Percentiles rank a stretch among this genome's conserved stretches.
Conservation (phyloP, 352 stramenopile species). For the Phytopythium montanum region DNA sequence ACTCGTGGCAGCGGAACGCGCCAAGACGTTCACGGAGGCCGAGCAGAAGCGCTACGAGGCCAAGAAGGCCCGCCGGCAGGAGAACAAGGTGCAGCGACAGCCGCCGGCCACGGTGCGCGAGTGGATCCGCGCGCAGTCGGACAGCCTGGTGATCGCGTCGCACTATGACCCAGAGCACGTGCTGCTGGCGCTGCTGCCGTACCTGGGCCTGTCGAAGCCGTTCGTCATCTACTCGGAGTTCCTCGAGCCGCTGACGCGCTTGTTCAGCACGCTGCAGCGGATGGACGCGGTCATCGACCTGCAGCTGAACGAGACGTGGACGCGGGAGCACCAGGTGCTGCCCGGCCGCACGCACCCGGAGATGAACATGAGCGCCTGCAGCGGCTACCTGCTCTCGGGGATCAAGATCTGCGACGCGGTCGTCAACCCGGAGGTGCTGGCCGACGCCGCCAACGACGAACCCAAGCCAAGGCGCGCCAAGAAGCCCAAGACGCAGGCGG, state of each 20-base stretch:
- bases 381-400: constrained; percentile 93
- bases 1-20: constrained; percentile 63
- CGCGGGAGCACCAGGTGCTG: constrained; percentile 93
- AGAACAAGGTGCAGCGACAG: constrained; percentile 79
- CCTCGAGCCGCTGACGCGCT: constrained; percentile 89
- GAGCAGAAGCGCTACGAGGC: constrained; percentile 78
- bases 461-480: constrained; percentile 1
- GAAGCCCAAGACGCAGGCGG: constrained; percentile 3
- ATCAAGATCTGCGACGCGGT: constrained; percentile 79
- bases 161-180: constrained; percentile 89
- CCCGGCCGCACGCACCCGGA: constrained; percentile 92
- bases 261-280: constrained; percentile 88
- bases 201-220: constrained; percentile 87
- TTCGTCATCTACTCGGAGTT: constrained; percentile 97
- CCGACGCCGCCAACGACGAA: not conserved
- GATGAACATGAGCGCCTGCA: constrained; percentile 97
- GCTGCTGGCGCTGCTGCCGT: constrained; percentile 87
- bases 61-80: constrained; percentile 64
- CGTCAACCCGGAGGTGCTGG: constrained; percentile 5
- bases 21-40: constrained; percentile 78
- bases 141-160: constrained; percentile 88
- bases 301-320: constrained; percentile 95
- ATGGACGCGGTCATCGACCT: constrained; percentile 91
- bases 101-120: constrained; percentile 61
- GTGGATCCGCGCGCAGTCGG: constrained; percentile 66